Conservation (phyloP, 2,329 filamentous ascomycete genomes). For the Aspergillus sp. region DNA sequence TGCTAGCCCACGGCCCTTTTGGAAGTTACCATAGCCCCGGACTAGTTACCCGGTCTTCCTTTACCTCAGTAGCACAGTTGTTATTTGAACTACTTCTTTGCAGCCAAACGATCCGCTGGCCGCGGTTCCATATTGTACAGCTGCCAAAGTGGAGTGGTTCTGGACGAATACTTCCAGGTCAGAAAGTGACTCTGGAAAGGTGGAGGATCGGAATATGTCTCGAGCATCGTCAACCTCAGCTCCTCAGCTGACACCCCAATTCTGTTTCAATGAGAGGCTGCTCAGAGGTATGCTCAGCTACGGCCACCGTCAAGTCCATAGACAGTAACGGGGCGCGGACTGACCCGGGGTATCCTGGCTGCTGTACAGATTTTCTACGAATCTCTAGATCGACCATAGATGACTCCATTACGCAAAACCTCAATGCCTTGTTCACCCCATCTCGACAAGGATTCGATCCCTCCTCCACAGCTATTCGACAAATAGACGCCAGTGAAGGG, state of each 20-base stretch:
- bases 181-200: slow-evolving; percentile 26
- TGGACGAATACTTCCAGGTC: slow-evolving; percentile 33
- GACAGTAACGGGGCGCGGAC: not conserved
- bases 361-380: slow-evolving; percentile 76
- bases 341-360: slow-evolving; percentile 12
- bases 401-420: slow-evolving; percentile 88
- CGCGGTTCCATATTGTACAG: not conserved
- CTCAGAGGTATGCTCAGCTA: slow-evolving; percentile 61
- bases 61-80: not conserved
- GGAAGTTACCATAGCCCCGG: not conserved
- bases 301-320: not conserved
- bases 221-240: slow-evolving; percentile 39
- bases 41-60: too few species aligned
- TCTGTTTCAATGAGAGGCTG: slow-evolving; percentile 72
- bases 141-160: slow-evolving; percentile 44
- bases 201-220: slow-evolving; percentile 40
- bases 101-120: not conserved
- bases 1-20: not conserved
- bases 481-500: slow-evolving; percentile 51
- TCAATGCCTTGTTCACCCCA: slow-evolving; percentile 85
- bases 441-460: slow-evolving; percentile 74
- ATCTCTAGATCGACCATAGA: slow-evolving; percentile 82
- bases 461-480: slow-evolving; percentile 67
- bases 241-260: slow-evolving; percentile 68
- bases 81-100: not conserved